Conservation (phyloP, 2,329 filamentous ascomycete genomes). For the Claviceps spartinae region DNA sequence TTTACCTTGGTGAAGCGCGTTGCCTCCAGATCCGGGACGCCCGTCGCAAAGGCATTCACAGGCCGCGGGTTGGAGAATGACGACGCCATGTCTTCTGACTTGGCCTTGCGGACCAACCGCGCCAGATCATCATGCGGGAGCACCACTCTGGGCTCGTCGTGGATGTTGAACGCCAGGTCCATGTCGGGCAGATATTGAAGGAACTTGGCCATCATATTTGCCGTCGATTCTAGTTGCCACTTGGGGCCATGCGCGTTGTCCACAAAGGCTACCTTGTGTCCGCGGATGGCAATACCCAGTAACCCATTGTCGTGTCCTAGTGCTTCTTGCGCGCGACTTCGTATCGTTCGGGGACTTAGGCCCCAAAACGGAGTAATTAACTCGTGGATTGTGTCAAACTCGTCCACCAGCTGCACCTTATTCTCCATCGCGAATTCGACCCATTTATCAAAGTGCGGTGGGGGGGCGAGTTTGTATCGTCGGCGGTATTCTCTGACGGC, state of each 20-base stretch:
- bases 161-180: constrained; percentile 90
- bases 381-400: constrained; percentile 80
- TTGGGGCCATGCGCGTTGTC: constrained; percentile 59
- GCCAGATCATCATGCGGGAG: constrained; percentile 71
- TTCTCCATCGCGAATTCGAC: constrained; percentile 70
- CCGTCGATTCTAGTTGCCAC: constrained; percentile 74
- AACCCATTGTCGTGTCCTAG: constrained; percentile 73
- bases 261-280: constrained; percentile 53
- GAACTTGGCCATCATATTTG: constrained; percentile 72
- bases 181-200: constrained; percentile 77
- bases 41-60: constrained; percentile 9
- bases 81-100: constrained; percentile 49
- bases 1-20: constrained; percentile 64
- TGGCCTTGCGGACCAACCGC: constrained; percentile 54
- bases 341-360: constrained; percentile 63
- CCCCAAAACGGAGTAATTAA: constrained; percentile 86
- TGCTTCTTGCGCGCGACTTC: constrained; percentile 63
- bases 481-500: constrained; percentile 72
- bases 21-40: constrained; percentile 28
- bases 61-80: constrained; percentile 57
- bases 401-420: constrained; percentile 69
- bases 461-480: constrained; percentile 70
- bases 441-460: constrained; percentile 90
- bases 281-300: constrained; percentile 63
- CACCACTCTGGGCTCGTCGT: constrained; percentile 86